phyloP scores from a whole-genome alignment of 129 eudicot species.

The Artemisia tridentata region DNA sequence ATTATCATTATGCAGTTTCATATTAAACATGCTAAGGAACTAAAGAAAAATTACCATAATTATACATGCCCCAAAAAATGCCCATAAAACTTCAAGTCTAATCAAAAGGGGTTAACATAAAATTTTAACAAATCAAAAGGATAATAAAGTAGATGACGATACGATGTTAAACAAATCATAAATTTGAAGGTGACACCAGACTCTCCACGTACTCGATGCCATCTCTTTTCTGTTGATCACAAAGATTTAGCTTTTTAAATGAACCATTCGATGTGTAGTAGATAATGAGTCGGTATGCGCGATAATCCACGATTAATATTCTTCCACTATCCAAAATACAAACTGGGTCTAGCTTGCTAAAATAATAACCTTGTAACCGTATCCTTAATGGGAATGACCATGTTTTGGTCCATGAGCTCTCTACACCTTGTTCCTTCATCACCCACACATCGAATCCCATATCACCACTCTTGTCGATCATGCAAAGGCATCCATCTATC shows the following conservation, averaged over 20 bases:
- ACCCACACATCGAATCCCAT: not conserved
- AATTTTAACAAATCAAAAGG: not conserved
- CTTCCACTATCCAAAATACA: too few species aligned
- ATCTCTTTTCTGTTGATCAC: too few species aligned
- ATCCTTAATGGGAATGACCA: not conserved
- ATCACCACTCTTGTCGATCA: not conserved
- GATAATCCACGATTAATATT: too few species aligned
- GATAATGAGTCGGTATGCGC: not conserved
- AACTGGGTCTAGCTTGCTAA: not conserved
- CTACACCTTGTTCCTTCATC: not conserved
- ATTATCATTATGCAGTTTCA: too few species aligned
- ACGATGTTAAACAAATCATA: not conserved
- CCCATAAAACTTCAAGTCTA: too few species aligned
- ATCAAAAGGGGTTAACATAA: not conserved
- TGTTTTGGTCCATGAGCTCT: not conserved
- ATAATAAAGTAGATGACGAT: not conserved
- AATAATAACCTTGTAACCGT: not conserved
- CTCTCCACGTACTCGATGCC: slow-evolving; percentile 1
- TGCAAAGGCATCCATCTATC: not conserved
- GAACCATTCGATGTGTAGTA: not conserved
- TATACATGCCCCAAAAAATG: too few species aligned
- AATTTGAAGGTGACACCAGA: not conserved
- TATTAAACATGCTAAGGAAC: too few species aligned
- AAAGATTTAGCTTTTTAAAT: not conserved
- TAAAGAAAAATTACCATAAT: too few species aligned